Conservation (phyloP, 1,139 yeast genomes). For the Geotrichum reessii region DNA sequence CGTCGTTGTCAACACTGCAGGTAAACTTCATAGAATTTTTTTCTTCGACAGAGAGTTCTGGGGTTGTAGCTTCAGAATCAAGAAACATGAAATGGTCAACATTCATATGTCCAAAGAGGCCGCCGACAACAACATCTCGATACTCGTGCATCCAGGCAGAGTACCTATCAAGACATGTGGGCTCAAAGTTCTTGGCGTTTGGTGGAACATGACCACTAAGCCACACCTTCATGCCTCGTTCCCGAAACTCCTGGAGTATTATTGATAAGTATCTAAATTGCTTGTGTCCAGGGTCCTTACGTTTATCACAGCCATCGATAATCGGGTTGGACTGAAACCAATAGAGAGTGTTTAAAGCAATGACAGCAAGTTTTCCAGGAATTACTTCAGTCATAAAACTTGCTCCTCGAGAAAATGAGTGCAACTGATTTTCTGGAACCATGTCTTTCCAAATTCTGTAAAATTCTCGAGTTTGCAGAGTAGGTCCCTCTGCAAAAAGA, state of each 20-base stretch:
- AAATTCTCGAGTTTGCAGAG: conserved; percentile 72
- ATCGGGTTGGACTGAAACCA: conserved; percentile 71
- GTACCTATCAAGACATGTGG: conserved; percentile 65
- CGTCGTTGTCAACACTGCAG: background rate
- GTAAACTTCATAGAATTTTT: conserved; percentile 11
- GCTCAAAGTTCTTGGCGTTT: conserved; percentile 66
- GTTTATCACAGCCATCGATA: conserved; percentile 69
- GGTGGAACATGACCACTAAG: conserved; percentile 85
- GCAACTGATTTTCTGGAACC: conserved; percentile 73
- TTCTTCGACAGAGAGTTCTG: conserved; percentile 12
- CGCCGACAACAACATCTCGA: conserved; percentile 76
- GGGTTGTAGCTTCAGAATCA: conserved; percentile 38
- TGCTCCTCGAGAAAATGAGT: conserved; percentile 66
- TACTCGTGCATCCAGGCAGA: conserved; percentile 74
- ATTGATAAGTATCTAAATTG: conserved; percentile 72
- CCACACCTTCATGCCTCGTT: conserved; percentile 80
- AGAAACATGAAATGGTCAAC: conserved; percentile 76
- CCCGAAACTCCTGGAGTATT: conserved; percentile 64
- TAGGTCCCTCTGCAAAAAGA: conserved; percentile 79
- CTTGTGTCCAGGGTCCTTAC: conserved; percentile 72
- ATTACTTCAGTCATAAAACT: conserved; percentile 70
- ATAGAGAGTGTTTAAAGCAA: conserved; percentile 72
- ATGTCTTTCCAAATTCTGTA: conserved; percentile 62
- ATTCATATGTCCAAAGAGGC: conserved; percentile 83
- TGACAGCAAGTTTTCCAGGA: conserved; percentile 68